Evolutionary conservation across 371 early-diverging fungal genomes (phyloP).

Genomic region (Vittaforma corneae): DNA sequence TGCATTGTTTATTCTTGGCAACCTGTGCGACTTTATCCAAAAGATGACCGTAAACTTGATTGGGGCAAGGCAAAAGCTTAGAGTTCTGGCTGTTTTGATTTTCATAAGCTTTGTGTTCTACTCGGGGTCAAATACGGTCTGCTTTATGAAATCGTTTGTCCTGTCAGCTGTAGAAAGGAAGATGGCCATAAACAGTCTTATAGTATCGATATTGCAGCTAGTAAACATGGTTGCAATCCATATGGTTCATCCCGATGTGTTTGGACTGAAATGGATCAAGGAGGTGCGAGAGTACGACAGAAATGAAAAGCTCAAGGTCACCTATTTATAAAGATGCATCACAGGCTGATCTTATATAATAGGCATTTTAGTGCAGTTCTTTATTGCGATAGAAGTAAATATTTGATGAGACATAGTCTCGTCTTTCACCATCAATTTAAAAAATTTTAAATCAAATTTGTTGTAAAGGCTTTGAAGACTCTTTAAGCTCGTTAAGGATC

Average conservation of each 20-base stretch:
- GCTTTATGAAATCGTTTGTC: not conserved
- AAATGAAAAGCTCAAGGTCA: too few relatives aligned
- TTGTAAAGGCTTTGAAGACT: too few relatives aligned
- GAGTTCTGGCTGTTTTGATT: constrained; percentile 1
- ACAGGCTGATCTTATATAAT: too few relatives aligned
- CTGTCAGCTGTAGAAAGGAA: not conserved
- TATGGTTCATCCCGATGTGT: constrained; percentile 1
- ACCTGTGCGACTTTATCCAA: constrained; percentile 14
- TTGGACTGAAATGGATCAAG: not conserved
- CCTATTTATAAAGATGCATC: too few relatives aligned
- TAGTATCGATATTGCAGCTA: not conserved
- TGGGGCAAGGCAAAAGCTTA: constrained; percentile 15
- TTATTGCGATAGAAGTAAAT: too few relatives aligned
- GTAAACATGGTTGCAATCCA: not conserved
- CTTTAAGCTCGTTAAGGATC: too few relatives aligned
- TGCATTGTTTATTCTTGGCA: constrained; percentile 4
- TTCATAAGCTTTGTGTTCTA: not conserved
- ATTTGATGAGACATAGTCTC: too few relatives aligned
- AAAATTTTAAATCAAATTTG: too few relatives aligned
- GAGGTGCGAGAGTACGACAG: too few relatives aligned
- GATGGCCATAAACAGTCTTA: not conserved
- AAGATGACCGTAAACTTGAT: constrained; percentile 6
- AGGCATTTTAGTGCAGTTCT: too few relatives aligned
- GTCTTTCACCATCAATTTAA: too few relatives aligned
- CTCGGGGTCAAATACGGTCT: not conserved